Conservation (phyloP, 2,329 filamentous ascomycete species). For the Colletotrichum zoysiae region DNA sequence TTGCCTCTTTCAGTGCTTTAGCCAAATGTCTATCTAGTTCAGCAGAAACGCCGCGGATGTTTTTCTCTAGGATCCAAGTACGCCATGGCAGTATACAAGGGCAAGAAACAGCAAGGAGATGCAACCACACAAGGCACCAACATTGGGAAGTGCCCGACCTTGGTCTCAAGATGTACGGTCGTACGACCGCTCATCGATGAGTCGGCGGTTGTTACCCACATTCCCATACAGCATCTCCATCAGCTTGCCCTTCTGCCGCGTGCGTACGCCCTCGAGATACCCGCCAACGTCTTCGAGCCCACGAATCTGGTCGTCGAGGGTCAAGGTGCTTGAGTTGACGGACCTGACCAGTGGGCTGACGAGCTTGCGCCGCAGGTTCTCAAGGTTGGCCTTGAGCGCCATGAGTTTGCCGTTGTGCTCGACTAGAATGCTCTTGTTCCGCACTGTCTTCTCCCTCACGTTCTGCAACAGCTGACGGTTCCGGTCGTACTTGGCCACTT, state of each 20-base stretch:
- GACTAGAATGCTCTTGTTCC: conserved; percentile 87
- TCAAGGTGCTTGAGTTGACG: conserved; percentile 75
- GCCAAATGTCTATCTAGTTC: conserved; percentile 8
- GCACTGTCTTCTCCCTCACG: conserved; percentile 84
- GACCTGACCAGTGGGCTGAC: conserved; percentile 85
- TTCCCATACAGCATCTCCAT: conserved; percentile 82
- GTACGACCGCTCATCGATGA: conserved; percentile 49
- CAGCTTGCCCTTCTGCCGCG: conserved; percentile 84
- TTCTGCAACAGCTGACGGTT: conserved; percentile 84
- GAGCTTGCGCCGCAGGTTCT: conserved; percentile 84
- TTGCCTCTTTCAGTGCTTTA: not conserved
- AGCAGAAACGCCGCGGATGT: conserved; percentile 20
- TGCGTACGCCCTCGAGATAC: conserved; percentile 80
- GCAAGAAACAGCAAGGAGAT: conserved; percentile 9
- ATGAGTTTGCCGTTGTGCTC: conserved; percentile 88
- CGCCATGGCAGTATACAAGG: conserved; percentile 16
- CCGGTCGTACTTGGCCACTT: conserved; percentile 91
- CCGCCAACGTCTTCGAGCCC: conserved; percentile 84
- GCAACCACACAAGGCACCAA: not conserved
- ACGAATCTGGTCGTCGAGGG: conserved; percentile 86
- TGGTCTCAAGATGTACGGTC: conserved; percentile 21
- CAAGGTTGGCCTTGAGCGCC: conserved; percentile 86
- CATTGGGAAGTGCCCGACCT: not conserved
- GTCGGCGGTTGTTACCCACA: conserved; percentile 47
- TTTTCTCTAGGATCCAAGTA: conserved; percentile 13